Evolutionary conservation across 2,329 filamentous ascomycete species (phyloP).

Genomic region (Colletotrichum liriopes): DNA sequence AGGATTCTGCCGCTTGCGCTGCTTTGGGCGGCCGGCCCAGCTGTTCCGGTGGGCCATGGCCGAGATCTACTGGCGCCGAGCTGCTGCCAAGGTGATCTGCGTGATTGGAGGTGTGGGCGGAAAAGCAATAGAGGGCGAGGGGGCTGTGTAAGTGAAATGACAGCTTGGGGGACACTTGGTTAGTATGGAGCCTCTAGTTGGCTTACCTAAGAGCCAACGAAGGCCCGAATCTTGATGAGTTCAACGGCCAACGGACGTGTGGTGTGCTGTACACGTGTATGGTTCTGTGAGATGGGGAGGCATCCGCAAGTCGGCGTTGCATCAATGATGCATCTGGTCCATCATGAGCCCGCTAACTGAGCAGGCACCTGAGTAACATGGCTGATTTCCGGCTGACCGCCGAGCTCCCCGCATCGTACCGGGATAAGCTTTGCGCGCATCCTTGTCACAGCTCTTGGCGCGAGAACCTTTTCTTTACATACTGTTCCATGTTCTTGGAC

Average conservation of each 20-base stretch:
- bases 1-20: slow-evolving; percentile 5
- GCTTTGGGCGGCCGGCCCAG: neutral
- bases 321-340: slow-evolving; percentile 1
- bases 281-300: neutral
- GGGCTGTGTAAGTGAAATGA: neutral
- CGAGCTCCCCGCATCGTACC: neutral
- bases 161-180: no score
- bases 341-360: neutral
- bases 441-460: neutral
- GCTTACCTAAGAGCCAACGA: no score
- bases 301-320: neutral
- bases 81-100: neutral
- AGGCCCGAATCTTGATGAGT: neutral
- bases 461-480: no score
- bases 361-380: neutral
- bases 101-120: no score
- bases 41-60: neutral
- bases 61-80: neutral
- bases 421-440: neutral
- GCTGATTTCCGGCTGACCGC: no score
- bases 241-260: neutral
- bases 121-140: neutral
- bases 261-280: neutral
- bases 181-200: no score
- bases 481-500: no score